These are phyloP conservation scores for Zygotorulaspora florentina DNA, from an alignment of 805 yeast genomes.

Conservation along the genomic window DNA sequence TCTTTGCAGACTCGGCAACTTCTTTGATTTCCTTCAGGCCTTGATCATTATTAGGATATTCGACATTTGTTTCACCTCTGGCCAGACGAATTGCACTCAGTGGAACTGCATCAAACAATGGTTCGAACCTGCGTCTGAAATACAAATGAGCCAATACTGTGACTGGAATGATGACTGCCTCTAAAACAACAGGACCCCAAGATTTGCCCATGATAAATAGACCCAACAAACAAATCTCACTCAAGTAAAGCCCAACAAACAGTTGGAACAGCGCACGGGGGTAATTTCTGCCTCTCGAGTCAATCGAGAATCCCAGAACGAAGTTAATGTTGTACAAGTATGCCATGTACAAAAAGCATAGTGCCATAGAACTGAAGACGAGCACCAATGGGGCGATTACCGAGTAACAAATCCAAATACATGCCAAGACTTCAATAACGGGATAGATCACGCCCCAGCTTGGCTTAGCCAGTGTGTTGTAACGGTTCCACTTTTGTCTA, in stretches of 20 bases:
- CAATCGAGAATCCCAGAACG: conserved; percentile 56
- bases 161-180: conserved; percentile 52
- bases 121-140: conserved; percentile 54
- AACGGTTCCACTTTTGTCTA: conserved; percentile 84
- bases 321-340: conserved; percentile 58
- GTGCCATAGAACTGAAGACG: conserved; percentile 60
- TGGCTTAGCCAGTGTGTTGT: conserved; percentile 57
- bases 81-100: conserved; percentile 46
- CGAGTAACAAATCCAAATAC: conserved; percentile 70
- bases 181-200: conserved; percentile 75
- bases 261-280: conserved; percentile 68
- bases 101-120: conserved; percentile 66
- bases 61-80: conserved; percentile 37
- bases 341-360: conserved; percentile 56
- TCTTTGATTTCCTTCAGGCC: conserved; percentile 55
- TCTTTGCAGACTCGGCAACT: conserved; percentile 41
- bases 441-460: conserved; percentile 85
- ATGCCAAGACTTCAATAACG: conserved; percentile 64
- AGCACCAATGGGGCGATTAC: conserved; percentile 72
- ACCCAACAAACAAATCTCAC: conserved; percentile 65
- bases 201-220: conserved; percentile 71
- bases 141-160: conserved; percentile 59
- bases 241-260: conserved; percentile 66
- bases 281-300: conserved; percentile 69
- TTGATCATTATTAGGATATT: conserved; percentile 63